Evolutionary conservation across 768 basidiomycete genomes (phyloP).

Genomic region (Mycena belliarum): DNA sequence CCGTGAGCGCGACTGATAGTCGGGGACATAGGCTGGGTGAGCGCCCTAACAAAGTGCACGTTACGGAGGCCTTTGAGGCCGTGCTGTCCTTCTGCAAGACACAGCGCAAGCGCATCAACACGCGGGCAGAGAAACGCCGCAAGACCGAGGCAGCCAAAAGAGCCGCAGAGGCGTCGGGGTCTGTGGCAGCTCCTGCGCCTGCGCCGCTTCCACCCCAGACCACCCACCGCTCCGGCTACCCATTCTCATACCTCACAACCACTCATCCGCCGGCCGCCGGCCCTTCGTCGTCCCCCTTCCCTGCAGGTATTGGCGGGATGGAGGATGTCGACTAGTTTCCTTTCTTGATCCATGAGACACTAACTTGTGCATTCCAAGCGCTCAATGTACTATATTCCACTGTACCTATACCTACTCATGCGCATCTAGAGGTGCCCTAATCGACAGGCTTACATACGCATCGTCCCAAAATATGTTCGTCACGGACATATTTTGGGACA

Average conservation of each 20-base stretch:
- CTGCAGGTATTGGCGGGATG: constrained; percentile 25
- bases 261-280: not conserved
- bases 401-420: not conserved
- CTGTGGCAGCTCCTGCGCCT: not conserved
- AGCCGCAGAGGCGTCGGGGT: constrained; percentile 6
- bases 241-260: not conserved
- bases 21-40: constrained; percentile 46
- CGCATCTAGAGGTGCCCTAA: no score
- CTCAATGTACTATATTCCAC: constrained; percentile 5
- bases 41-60: constrained; percentile 52
- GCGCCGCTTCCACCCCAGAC: not conserved
- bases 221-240: not conserved
- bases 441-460: no score
- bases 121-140: constrained; percentile 24
- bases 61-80: constrained; percentile 52
- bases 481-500: no score
- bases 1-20: not conserved
- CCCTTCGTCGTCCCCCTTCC: constrained; percentile 1
- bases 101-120: constrained; percentile 44
- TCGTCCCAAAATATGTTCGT: no score
- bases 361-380: not conserved
- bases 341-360: constrained; percentile 9
- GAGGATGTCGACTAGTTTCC: constrained; percentile 33
- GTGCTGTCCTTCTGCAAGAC: constrained; percentile 50
- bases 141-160: constrained; percentile 20